These are phyloP conservation scores for Neofusicoccum sp. DNA, from an alignment of 2,329 filamentous ascomycete genomes.

Conservation along the genomic window DNA sequence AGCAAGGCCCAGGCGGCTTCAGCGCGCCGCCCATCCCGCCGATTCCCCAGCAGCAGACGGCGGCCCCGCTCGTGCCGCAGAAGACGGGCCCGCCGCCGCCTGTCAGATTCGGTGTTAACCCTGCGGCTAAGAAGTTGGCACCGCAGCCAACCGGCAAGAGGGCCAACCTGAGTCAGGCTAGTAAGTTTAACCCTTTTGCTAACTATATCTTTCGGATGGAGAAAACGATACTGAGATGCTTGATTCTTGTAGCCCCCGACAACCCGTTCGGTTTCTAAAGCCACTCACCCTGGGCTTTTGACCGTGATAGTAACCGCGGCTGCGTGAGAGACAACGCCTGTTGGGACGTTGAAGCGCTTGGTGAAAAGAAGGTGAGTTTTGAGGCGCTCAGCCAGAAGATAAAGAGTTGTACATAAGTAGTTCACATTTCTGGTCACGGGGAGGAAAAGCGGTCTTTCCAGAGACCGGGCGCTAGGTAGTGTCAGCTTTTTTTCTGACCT, in stretches of 20 bases:
- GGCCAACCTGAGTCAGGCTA: constrained; percentile 91
- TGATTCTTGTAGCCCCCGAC: constrained; percentile 58
- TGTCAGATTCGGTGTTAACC: constrained; percentile 81
- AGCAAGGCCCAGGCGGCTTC: constrained; percentile 40
- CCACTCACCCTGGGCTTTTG: neutral
- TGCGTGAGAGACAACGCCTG: too few species aligned
- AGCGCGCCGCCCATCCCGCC: constrained; percentile 57
- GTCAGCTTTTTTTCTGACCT: too few species aligned
- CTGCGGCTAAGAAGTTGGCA: constrained; percentile 72
- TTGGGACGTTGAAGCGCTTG: too few species aligned
- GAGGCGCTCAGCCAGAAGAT: too few species aligned
- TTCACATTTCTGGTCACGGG: too few species aligned
- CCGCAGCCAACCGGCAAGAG: constrained; percentile 86
- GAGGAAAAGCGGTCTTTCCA: too few species aligned
- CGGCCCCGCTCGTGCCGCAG: constrained; percentile 70
- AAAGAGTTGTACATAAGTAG: too few species aligned
- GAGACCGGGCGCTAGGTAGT: too few species aligned
- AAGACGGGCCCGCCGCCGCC: constrained; percentile 85
- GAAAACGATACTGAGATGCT: neutral
- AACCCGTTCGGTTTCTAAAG: constrained; percentile 70
- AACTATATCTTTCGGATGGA: constrained; percentile 4
- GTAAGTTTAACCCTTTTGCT: constrained; percentile 63
- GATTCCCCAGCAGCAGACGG: constrained; percentile 60
- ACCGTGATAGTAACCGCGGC: neutral
- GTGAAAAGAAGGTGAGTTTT: too few species aligned